These are phyloP conservation scores for Puccinellia tenuiflora DNA, from an alignment of 176 grass and related monocot species.

Conservation along the genomic window DNA sequence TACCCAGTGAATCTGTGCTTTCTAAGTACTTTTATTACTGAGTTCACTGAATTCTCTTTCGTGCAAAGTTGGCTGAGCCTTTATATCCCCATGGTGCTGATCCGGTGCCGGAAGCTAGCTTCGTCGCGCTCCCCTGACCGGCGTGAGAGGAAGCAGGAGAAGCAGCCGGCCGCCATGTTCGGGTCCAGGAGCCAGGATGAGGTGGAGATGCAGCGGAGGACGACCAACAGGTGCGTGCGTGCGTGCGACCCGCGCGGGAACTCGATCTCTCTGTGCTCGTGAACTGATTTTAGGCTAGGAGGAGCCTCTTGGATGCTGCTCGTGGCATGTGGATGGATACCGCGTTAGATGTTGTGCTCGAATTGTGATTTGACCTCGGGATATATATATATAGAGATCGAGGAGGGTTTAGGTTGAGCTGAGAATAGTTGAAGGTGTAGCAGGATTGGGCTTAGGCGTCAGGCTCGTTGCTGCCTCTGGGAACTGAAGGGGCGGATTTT, in stretches of 20 bases:
- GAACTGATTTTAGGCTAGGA: not conserved
- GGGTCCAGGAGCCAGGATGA: conserved; percentile 59
- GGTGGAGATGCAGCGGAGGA: conserved; percentile 80
- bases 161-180: conserved; percentile 44
- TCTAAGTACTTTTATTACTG: too few relatives aligned
- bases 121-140: too few relatives aligned
- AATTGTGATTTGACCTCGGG: conserved; percentile 17
- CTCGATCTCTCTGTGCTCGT: too few relatives aligned
- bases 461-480: not conserved
- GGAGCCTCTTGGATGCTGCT: not conserved
- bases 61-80: too few relatives aligned
- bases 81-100: too few relatives aligned
- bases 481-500: not conserved
- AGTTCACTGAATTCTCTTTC: too few relatives aligned
- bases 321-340: too few relatives aligned
- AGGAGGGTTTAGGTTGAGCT: too few relatives aligned
- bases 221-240: conserved; percentile 47
- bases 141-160: not conserved
- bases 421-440: not conserved
- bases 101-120: too few relatives aligned
- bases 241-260: too few relatives aligned
- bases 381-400: too few relatives aligned
- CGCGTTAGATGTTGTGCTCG: not conserved
- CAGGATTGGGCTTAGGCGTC: not conserved
- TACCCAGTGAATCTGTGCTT: too few relatives aligned